phyloP scores from a whole-genome alignment of 2,329 filamentous ascomycete genomes.

The Trichoderma harzianum region DNA sequence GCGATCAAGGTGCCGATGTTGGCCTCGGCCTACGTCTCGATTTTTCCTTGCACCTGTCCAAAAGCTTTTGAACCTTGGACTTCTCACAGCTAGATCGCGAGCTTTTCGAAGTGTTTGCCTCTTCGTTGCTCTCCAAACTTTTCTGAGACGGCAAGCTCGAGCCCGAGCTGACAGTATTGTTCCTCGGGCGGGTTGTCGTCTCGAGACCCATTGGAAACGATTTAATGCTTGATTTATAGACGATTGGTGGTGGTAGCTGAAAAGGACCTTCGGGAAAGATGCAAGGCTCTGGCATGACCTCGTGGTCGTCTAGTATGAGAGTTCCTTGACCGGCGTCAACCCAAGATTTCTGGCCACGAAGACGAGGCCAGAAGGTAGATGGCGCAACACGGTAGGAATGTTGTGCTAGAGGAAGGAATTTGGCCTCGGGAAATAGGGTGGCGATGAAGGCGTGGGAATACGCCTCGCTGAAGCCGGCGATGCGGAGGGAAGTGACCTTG shows the following conservation, averaged over 20 bases:
- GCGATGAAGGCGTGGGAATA: constrained; percentile 31
- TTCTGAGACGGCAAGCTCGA: constrained; percentile 7
- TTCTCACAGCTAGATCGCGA: constrained; percentile 7
- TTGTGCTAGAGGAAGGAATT: not conserved
- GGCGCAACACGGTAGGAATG: constrained; percentile 31
- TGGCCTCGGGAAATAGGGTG: constrained; percentile 26
- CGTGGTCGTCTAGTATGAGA: constrained; percentile 25
- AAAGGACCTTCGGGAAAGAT: constrained; percentile 25
- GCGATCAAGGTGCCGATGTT: constrained; percentile 4
- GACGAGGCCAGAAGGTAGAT: constrained; percentile 31
- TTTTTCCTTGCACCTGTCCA: not conserved
- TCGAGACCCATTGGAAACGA: not conserved
- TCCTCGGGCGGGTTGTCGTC: not conserved
- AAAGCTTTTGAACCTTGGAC: constrained; percentile 5
- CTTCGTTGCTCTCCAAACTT: not conserved
- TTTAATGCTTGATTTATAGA: constrained; percentile 15
- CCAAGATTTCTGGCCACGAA: constrained; percentile 29
- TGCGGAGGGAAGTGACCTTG: constrained; percentile 32
- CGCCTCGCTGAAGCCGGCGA: constrained; percentile 36
- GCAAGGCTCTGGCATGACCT: constrained; percentile 11
- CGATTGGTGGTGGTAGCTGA: constrained; percentile 27
- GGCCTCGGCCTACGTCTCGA: constrained; percentile 1
- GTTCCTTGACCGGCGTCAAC: constrained; percentile 26
- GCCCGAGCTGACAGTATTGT: not conserved
- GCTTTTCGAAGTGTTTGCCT: not conserved